A percentile compares a stretch with the other conserved stretches of the same genome.
Conservation (phyloP, 2,329 filamentous ascomycete genomes). For the Ramularia collo-cygni region DNA sequence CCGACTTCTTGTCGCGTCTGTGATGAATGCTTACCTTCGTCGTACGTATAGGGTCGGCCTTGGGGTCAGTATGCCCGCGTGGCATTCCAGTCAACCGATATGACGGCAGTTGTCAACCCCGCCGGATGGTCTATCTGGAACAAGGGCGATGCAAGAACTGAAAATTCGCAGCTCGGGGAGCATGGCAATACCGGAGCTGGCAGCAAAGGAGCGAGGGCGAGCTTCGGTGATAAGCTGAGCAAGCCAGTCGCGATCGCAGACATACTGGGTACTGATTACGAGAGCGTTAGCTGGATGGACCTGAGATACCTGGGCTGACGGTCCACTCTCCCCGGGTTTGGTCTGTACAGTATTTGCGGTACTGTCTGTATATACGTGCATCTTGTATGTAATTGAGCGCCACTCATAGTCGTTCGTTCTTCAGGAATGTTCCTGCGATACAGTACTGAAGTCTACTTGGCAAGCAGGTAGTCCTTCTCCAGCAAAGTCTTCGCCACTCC, state of each 20-base stretch:
- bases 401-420: no score
- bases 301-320: slow-evolving; percentile 29
- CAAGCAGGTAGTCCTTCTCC: slow-evolving; percentile 15
- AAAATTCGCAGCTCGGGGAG: slow-evolving; percentile 51
- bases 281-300: slow-evolving; percentile 36
- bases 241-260: slow-evolving; percentile 37
- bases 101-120: slow-evolving; percentile 52
- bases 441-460: slow-evolving; percentile 6
- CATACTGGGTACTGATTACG: slow-evolving; percentile 41
- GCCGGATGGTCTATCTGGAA: slow-evolving; percentile 56
- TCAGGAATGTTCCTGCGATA: no score
- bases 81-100: slow-evolving; percentile 44
- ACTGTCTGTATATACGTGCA: no score
- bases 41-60: slow-evolving; percentile 38
- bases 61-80: slow-evolving; percentile 48
- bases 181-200: slow-evolving; percentile 54
- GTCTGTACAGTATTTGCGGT: no score
- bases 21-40: no score
- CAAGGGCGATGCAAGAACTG: slow-evolving; percentile 41
- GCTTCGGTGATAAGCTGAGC: slow-evolving; percentile 39
- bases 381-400: no score
- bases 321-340: no score
- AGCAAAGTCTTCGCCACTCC: slow-evolving; percentile 16
- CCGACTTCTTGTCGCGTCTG: no score
- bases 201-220: slow-evolving; percentile 47